Evolutionary conservation across 192 early-diverging fungal species (phyloP).

Genomic region (Backusella tuberculispora): DNA sequence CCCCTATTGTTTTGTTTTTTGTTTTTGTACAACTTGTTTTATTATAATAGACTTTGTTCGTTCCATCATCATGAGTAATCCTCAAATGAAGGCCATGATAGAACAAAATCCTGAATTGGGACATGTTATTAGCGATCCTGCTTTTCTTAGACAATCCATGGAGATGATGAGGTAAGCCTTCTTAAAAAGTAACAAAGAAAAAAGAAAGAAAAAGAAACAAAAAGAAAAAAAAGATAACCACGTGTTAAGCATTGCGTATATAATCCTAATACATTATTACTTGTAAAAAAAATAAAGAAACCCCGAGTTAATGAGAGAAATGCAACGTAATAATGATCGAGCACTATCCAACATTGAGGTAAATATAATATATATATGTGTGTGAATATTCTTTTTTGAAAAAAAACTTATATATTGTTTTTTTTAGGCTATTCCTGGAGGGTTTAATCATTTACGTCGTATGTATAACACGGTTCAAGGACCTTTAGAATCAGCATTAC

Average conservation of each 20-base stretch:
- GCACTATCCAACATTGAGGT: constrained; percentile 66
- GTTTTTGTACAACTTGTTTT: background rate
- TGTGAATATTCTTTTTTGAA: too few species aligned
- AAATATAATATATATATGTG: background rate
- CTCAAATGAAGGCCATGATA: constrained; percentile 58
- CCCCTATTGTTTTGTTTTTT: background rate
- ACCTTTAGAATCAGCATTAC: constrained; percentile 57
- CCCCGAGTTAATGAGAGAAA: constrained; percentile 64
- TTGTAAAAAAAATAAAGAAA: constrained; percentile 44
- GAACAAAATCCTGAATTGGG: constrained; percentile 67
- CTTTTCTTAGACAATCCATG: constrained; percentile 60
- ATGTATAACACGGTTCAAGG: constrained; percentile 62
- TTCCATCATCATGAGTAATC: constrained; percentile 65
- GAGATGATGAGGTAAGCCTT: constrained; percentile 47
- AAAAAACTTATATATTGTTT: background rate
- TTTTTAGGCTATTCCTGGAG: constrained; percentile 58
- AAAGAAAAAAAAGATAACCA: background rate
- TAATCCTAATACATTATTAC: too few species aligned
- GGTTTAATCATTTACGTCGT: constrained; percentile 64
- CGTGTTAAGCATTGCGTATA: too few species aligned
- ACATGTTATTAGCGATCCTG: constrained; percentile 63
- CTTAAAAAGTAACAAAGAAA: too few species aligned
- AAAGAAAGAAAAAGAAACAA: too few species aligned
- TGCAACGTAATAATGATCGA: constrained; percentile 65
- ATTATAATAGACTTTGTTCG: constrained; percentile 50